These are phyloP conservation scores for Neotropicomus parvogracilis DNA, from an alignment of 1,284 basidiomycete genomes.

Conservation along the genomic window DNA sequence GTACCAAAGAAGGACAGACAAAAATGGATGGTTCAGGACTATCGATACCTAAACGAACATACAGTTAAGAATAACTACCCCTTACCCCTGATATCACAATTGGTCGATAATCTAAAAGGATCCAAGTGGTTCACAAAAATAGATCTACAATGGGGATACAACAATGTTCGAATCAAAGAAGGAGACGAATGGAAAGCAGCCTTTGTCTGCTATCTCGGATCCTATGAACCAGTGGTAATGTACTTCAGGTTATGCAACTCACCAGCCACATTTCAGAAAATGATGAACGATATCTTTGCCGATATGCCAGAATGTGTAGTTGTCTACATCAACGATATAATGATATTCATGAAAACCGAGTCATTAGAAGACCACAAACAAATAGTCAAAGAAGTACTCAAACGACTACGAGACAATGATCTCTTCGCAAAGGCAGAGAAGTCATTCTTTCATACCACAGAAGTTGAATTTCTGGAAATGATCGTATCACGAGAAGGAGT, in stretches of 20 bases:
- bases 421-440: background rate
- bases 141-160: background rate
- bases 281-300: background rate
- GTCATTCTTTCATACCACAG: background rate
- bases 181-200: constrained; percentile 5
- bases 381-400: background rate
- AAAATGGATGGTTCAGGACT: background rate
- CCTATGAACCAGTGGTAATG: background rate
- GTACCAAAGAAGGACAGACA: too few relatives aligned
- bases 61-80: background rate
- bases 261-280: background rate
- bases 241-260: background rate
- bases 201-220: rapidly evolving
- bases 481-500: too few relatives aligned
- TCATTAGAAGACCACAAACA: background rate
- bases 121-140: background rate
- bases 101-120: background rate
- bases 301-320: background rate
- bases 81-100: background rate
- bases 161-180: background rate
- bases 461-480: background rate
- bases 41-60: too few relatives aligned
- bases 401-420: background rate
- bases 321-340: background rate
- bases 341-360: background rate